Base-by-base conservation (phyloP, 2,329 filamentous ascomycete genomes). In the Emmonsiellopsis sp. region DNA sequence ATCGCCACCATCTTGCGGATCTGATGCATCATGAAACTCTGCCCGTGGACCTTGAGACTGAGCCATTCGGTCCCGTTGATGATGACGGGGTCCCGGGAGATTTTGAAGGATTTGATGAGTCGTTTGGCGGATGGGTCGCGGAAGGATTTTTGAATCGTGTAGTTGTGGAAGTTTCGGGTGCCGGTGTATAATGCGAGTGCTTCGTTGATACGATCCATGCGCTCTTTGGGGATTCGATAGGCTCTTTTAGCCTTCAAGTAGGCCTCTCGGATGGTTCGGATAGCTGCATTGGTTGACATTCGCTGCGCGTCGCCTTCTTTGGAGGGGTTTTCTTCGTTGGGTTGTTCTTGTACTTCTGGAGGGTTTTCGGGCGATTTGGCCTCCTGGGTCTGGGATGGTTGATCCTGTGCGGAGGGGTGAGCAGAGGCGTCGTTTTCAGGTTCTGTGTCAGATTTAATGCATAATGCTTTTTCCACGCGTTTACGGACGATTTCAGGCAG, bases 11-110 rank as follows among this genome's bases (percentile, higher is more conserved):
- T 97, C 73, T 97, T 98, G 64, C 93, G 86, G 70, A 98, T 98
- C 74, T 98, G 93, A 71, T 98, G 93, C 93, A 98, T 98, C 93
- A 98, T 98, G 78, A 98, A 98, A 65, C 86, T 92, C 71, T 98
- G 93, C 0, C 93, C 93, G 70, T 98, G 93, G 27, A 98, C 91
- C 68, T 95, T 95, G 60, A 97, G 77, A 43, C 87, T 93, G 4
- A 98, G 77, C 93, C 93, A 98, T 74, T 98, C 87, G 1, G 90
- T 96, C 65, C 92, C 84, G 68, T 88, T 83, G 70, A 95, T 94
- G 65, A 90, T 82, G 63, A 95, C 85, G 0, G 90, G 89, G 50
- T 80, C 75, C 2, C 76, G 74, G 68, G 89, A 86, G 54, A 89
- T 85, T 39, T 85, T 77, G 74, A 98, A 98, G 2, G 88, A 93